phyloP scores from a whole-genome alignment of 352 stramenopile genomes.

The Phytophthora idaei region DNA sequence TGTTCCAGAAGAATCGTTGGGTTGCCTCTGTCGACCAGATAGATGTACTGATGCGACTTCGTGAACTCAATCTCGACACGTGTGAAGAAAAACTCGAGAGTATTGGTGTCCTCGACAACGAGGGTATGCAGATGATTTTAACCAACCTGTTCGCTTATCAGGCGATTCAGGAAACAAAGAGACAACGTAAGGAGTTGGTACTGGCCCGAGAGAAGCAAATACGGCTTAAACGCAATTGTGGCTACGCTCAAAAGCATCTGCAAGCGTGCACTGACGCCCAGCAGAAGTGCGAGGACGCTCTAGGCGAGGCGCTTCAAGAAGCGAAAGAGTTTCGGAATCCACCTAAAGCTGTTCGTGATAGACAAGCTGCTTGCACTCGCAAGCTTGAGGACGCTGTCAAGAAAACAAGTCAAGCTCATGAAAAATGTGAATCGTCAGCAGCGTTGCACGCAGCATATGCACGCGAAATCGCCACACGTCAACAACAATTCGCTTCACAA shows the following conservation, averaged over 20 bases:
- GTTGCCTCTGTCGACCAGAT: constrained; percentile 7
- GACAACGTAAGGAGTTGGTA: constrained; percentile 24
- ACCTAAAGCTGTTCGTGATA: constrained; percentile 52
- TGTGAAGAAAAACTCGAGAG: constrained; percentile 40
- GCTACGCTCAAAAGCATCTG: constrained; percentile 45
- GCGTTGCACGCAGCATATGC: constrained; percentile 15
- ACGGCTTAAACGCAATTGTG: constrained; percentile 36
- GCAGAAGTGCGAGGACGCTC: constrained; percentile 26
- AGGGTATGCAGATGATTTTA: constrained; percentile 55
- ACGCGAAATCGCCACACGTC: constrained; percentile 25
- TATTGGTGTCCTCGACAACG: constrained; percentile 47
- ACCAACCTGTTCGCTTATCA: constrained; percentile 57
- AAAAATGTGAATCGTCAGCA: constrained; percentile 18
- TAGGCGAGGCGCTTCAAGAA: constrained; percentile 55
- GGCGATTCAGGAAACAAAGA: constrained; percentile 45
- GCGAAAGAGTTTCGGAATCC: constrained; percentile 67
- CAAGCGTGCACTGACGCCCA: constrained; percentile 26
- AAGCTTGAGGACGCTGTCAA: constrained; percentile 42
- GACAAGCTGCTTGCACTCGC: constrained; percentile 33
- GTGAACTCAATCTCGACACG: constrained; percentile 22
- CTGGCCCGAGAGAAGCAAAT: constrained; percentile 20
- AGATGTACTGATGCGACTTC: constrained; percentile 29
- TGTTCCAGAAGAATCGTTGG: constrained; percentile 49
- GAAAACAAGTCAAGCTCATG: constrained; percentile 21
- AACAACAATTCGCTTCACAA: constrained; percentile 22